A percentile compares a stretch with the other conserved stretches of the same genome.
These are phyloP conservation scores for Lasiosphaeris hirsuta DNA, from an alignment of 495 filamentous ascomycete species.

Conservation along the genomic window DNA sequence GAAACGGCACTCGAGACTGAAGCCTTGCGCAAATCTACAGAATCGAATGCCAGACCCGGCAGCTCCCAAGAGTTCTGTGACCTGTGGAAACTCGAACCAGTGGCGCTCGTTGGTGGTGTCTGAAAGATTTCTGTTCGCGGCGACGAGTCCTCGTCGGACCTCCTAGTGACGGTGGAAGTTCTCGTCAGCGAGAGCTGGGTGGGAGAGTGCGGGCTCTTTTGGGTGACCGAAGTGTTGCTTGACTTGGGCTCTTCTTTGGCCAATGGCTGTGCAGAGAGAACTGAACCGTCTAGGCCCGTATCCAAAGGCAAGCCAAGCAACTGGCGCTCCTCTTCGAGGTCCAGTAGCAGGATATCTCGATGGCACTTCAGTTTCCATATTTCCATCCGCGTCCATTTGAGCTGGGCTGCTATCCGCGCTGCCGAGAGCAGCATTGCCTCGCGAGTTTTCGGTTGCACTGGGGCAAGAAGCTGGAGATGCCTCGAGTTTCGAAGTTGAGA, in stretches of 20 bases:
- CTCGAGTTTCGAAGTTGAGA: slow-evolving; percentile 84
- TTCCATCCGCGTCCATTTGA: slow-evolving; percentile 90
- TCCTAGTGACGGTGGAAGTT: slow-evolving; percentile 26
- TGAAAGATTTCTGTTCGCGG: slow-evolving; percentile 41
- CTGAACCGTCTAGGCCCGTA: slow-evolving; percentile 15
- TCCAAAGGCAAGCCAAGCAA: slow-evolving; percentile 32
- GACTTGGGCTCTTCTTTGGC: slow-evolving; percentile 28
- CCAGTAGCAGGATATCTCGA: slow-evolving; percentile 78
- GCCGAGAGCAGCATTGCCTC: slow-evolving; percentile 84
- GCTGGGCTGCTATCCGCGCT: slow-evolving; percentile 77
- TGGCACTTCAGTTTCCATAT: slow-evolving; percentile 92
- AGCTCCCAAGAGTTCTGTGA: slow-evolving; percentile 51
- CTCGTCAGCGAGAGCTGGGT: slow-evolving; percentile 27
- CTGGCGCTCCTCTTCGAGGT: slow-evolving; percentile 73
- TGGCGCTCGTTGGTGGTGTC: slow-evolving; percentile 45
- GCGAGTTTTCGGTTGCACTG: slow-evolving; percentile 79
- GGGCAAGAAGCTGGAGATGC: slow-evolving; percentile 84
- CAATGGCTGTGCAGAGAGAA: slow-evolving; percentile 20
- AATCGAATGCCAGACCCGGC: slow-evolving; percentile 44
- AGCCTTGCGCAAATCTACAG: slow-evolving; percentile 32
- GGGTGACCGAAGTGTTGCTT: slow-evolving; percentile 21
- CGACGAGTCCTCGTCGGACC: slow-evolving; percentile 34
- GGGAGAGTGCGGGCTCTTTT: slow-evolving; percentile 34
- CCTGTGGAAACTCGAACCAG: slow-evolving; percentile 44
- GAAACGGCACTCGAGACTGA: slow-evolving; percentile 43